These are phyloP conservation scores for Lecanicillium sp. DNA, from an alignment of 2,329 filamentous ascomycete species.

Conservation along the genomic window DNA sequence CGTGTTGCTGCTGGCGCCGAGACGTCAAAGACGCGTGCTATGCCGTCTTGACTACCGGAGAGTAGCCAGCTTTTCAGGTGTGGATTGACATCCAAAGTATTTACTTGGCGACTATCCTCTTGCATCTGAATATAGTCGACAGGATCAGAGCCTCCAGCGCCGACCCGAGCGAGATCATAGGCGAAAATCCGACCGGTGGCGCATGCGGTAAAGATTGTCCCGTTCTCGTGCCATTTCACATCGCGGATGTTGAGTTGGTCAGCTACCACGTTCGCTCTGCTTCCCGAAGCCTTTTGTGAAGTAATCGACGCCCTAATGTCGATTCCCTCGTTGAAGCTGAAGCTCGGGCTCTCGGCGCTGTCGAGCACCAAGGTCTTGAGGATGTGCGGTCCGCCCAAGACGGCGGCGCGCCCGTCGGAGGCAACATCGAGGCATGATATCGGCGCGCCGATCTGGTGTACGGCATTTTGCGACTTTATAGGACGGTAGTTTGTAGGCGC, in stretches of 20 bases:
- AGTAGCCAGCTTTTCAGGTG: conserved; percentile 51
- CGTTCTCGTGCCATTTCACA: conserved; percentile 51
- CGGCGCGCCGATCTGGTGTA: conserved; percentile 45
- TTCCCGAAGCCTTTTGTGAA: conserved; percentile 37
- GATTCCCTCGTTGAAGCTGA: conserved; percentile 43
- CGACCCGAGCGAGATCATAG: conserved; percentile 52
- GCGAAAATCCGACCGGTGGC: conserved; percentile 59
- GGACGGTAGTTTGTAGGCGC: conserved; percentile 41
- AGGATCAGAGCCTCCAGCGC: conserved; percentile 36
- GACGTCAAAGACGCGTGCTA: conserved; percentile 56
- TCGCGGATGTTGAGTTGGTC: conserved; percentile 61
- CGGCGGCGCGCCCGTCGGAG: conserved; percentile 48
- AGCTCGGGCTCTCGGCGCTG: conserved; percentile 27
- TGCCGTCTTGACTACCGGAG: conserved; percentile 59
- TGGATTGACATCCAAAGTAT: conserved; percentile 57
- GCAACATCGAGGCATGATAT: conserved; percentile 54
- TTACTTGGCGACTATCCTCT: conserved; percentile 59
- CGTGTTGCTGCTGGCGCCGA: conserved; percentile 42
- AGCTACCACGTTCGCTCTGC: conserved; percentile 34
- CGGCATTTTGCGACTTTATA: conserved; percentile 48
- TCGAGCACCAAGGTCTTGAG: conserved; percentile 56
- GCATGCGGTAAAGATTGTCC: conserved; percentile 56
- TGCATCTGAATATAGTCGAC: conserved; percentile 52
- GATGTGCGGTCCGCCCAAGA: conserved; percentile 53
- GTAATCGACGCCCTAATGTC: conserved; percentile 53